Evolutionary conservation across 179 eudicot genomes (phyloP).

Genomic region (Silene noctiflora): DNA sequence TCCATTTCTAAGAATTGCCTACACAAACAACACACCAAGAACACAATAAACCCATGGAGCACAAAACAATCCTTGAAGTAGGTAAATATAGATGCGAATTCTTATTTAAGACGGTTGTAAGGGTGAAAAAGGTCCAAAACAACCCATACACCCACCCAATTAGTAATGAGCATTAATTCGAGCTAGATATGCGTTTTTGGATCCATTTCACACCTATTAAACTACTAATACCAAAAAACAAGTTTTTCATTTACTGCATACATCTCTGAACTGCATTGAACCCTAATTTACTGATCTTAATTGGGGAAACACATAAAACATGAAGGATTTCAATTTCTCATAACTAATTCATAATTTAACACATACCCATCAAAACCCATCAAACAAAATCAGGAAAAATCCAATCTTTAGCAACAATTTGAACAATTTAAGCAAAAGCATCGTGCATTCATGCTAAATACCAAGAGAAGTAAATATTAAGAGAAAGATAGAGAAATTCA

Average conservation of each 20-base stretch:
- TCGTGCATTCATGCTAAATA: too few relatives aligned
- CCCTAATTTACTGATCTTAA: background rate
- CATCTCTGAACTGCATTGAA: background rate
- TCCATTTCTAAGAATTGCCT: background rate
- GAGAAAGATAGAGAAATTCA: background rate
- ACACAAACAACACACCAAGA: background rate
- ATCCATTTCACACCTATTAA: background rate
- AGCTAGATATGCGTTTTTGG: background rate
- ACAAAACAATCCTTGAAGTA: background rate
- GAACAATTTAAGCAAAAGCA: background rate
- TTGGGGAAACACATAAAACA: background rate
- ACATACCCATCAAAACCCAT: background rate
- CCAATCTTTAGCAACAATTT: constrained; percentile 4
- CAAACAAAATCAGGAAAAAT: background rate
- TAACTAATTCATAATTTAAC: background rate
- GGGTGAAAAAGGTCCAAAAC: background rate
- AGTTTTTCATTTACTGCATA: background rate
- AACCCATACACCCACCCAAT: background rate
- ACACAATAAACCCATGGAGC: background rate
- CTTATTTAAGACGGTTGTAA: background rate
- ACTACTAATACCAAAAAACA: background rate
- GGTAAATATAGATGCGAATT: background rate
- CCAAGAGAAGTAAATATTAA: background rate
- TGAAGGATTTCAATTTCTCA: constrained; percentile 12
- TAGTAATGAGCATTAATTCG: background rate